A percentile compares a stretch with the other conserved stretches of the same genome.
phyloP scores from a whole-genome alignment of 2,329 filamentous ascomycete species.

The Thielaviopsis populi region DNA sequence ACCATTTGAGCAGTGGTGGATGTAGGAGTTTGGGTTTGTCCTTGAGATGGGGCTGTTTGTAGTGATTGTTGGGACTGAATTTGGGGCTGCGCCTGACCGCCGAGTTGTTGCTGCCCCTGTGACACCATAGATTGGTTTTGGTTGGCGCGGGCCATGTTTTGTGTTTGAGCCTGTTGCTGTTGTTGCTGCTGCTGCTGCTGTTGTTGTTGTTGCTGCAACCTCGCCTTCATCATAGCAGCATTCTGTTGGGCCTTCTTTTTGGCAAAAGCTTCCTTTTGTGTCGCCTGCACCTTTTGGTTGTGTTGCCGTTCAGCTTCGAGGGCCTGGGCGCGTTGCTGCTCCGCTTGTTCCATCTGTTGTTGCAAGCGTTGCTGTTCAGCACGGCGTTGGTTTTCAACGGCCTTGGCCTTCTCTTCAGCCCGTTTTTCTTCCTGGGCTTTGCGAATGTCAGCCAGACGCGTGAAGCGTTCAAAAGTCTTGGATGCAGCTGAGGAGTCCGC shows the following conservation, averaged over 20 bases:
- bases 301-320: constrained; percentile 20
- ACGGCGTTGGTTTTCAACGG: constrained; percentile 43
- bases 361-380: constrained; percentile 33
- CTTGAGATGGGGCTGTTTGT: constrained; percentile 17
- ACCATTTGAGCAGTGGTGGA: constrained; percentile 2
- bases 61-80: constrained; percentile 21
- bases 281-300: constrained; percentile 16
- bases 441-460: constrained; percentile 75
- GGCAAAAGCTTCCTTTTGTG: constrained; percentile 13
- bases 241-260: constrained; percentile 5
- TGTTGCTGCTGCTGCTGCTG: constrained; percentile 20
- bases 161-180: constrained; percentile 25
- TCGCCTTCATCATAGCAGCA: constrained; percentile 16
- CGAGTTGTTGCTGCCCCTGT: constrained; percentile 21
- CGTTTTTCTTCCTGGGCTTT: constrained; percentile 61
- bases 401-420: constrained; percentile 58
- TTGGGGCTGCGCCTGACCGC: constrained; percentile 22
- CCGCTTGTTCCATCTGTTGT: constrained; percentile 31
- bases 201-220: constrained; percentile 22
- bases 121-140: constrained; percentile 24
- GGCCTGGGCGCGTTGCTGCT: constrained; percentile 30
- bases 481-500: constrained; percentile 57
- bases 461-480: constrained; percentile 76
- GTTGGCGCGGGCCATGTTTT: constrained; percentile 22
- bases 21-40: constrained; percentile 19